Evolutionary conservation across 345 rosid genomes (phyloP).

Genomic region (Bruguiera gymnorhiza): DNA sequence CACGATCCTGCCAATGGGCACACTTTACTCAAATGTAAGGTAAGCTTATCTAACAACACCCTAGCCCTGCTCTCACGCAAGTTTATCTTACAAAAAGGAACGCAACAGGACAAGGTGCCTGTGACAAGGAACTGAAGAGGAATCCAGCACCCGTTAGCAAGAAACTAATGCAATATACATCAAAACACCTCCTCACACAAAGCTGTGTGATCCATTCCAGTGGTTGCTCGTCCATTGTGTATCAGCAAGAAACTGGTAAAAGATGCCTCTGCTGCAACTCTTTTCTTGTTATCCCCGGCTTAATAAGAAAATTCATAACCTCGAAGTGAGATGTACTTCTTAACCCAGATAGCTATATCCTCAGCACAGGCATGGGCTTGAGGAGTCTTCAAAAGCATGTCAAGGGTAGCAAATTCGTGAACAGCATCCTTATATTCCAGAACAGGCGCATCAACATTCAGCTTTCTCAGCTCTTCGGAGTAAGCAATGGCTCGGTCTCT

Average conservation of each 20-base stretch:
- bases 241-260: not conserved
- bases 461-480: constrained; percentile 82
- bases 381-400: constrained; percentile 82
- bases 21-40: constrained; percentile 4
- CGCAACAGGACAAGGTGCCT: constrained; percentile 5
- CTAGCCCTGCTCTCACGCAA: constrained; percentile 16
- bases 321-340: constrained; percentile 77
- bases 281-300: not conserved
- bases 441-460: constrained; percentile 83
- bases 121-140: constrained; percentile 4
- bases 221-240: not conserved
- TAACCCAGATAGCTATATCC: constrained; percentile 89
- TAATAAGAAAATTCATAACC: constrained; percentile 92
- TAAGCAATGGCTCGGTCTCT: constrained; percentile 93
- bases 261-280: not conserved
- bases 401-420: constrained; percentile 93
- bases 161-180: not conserved
- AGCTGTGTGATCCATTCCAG: not conserved
- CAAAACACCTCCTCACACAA: not conserved
- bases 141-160: constrained; percentile 5
- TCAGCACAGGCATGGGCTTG: constrained; percentile 92
- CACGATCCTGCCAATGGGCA: constrained; percentile 14
- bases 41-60: constrained; percentile 11
- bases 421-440: constrained; percentile 92
- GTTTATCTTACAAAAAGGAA: constrained; percentile 16